A percentile compares a stretch with the other conserved stretches of the same genome.
These are phyloP conservation scores for Physcomitrellopsis africana DNA, from an alignment of 225 moss, liverwort and hornwort species.

Conservation along the genomic window DNA sequence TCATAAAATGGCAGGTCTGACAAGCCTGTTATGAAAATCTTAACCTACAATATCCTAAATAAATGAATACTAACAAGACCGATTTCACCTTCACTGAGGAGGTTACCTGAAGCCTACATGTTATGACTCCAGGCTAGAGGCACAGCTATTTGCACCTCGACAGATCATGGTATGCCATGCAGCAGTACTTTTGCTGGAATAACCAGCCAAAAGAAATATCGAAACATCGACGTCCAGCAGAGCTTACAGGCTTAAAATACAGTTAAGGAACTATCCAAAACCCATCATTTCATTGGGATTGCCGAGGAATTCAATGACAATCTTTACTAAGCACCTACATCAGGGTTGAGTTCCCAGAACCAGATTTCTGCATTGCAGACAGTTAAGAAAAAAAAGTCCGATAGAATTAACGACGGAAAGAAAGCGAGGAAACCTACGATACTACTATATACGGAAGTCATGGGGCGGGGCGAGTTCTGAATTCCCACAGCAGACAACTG, in stretches of 20 bases:
- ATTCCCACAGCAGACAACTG: conserved; percentile 31
- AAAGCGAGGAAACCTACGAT: conserved; percentile 18
- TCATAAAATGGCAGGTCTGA: no score
- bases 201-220: no score
- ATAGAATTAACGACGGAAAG: conserved; percentile 20
- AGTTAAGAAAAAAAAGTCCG: conserved; percentile 22
- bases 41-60: no score
- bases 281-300: conserved; percentile 48
- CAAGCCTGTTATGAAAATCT: no score
- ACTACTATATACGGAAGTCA: conserved; percentile 41
- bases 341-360: conserved; percentile 39
- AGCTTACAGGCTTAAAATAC: conserved; percentile 27
- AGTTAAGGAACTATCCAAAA: conserved; percentile 38
- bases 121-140: no score
- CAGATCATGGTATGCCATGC: no score
- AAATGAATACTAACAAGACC: no score
- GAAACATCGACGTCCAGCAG: not conserved
- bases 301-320: conserved; percentile 45
- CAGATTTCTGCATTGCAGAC: conserved; percentile 37
- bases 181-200: no score
- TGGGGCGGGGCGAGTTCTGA: conserved; percentile 31
- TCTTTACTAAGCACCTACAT: conserved; percentile 38
- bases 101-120: no score
- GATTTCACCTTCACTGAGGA: no score
- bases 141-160: no score